A percentile compares a stretch with the other conserved stretches of the same genome.
These are phyloP conservation scores for Penicillium sp. DNA, from an alignment of 2,329 filamentous ascomycete species.

Conservation along the genomic window DNA sequence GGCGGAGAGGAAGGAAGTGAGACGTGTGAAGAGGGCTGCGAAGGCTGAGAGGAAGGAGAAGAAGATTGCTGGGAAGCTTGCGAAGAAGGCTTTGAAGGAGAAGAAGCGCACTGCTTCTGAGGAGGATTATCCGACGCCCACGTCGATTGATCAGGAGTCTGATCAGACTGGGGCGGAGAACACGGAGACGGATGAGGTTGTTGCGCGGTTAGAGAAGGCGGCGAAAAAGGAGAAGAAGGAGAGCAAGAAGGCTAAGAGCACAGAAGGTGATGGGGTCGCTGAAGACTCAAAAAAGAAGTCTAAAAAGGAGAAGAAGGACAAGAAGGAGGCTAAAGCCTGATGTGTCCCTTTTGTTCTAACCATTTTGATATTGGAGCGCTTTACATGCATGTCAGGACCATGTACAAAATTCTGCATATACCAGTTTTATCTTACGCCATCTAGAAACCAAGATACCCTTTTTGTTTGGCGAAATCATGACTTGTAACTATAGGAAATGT, in stretches of 20 bases:
- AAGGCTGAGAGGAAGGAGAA: slow-evolving; percentile 21
- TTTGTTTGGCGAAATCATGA: slow-evolving; percentile 24
- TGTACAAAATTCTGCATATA: slow-evolving; percentile 21
- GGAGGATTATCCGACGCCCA: slow-evolving; percentile 36
- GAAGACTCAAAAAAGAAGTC: slow-evolving; percentile 48
- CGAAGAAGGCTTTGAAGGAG: slow-evolving; percentile 24
- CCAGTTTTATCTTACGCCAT: slow-evolving; percentile 18
- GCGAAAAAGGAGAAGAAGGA: slow-evolving; percentile 27
- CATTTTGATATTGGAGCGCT: slow-evolving; percentile 7
- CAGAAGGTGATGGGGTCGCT: slow-evolving; percentile 16
- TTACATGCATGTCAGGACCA: slow-evolving; percentile 6
- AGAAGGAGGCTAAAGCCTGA: slow-evolving; percentile 16
- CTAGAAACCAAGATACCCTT: slow-evolving; percentile 35
- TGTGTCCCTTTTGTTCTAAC: slow-evolving; percentile 39
- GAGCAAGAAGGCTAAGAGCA: slow-evolving; percentile 30
- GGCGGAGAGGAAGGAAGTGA: slow-evolving; percentile 19
- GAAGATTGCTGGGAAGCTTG: slow-evolving; percentile 28
- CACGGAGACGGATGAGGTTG: background rate
- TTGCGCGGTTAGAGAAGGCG: slow-evolving; percentile 12
- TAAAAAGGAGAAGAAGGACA: slow-evolving; percentile 46
- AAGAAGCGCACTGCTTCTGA: slow-evolving; percentile 23
- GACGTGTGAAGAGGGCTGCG: slow-evolving; percentile 21
- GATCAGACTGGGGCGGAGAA: slow-evolving; percentile 27
- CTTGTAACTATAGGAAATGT: background rate
- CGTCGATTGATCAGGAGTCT: slow-evolving; percentile 29